Evolutionary conservation across 768 basidiomycete species (phyloP).

Genomic region (Neoboletus subvelutipes): DNA sequence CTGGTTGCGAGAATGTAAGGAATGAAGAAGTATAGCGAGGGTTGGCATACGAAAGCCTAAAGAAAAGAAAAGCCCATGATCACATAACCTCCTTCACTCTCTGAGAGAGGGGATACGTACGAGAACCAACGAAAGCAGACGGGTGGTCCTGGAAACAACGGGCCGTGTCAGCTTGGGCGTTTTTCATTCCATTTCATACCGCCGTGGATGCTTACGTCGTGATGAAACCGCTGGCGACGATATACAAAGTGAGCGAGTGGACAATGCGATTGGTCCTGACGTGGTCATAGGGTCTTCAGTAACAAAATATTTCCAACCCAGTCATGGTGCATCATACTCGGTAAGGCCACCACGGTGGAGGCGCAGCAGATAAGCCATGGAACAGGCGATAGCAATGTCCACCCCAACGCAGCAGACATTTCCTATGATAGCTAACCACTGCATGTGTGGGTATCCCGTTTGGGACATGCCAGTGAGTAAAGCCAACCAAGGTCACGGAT

Average conservation of each 20-base stretch:
- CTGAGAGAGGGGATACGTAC: not conserved
- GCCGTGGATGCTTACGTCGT: not conserved
- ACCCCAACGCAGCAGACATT: not conserved
- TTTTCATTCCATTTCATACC: not conserved
- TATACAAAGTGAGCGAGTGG: not conserved
- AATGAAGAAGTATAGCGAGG: not conserved
- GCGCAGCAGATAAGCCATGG: not conserved
- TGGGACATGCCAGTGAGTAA: not conserved
- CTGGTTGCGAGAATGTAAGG: not conserved
- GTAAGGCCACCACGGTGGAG: not conserved
- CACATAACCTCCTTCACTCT: not conserved
- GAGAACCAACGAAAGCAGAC: not conserved
- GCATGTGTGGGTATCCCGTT: not conserved
- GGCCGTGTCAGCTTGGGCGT: not conserved
- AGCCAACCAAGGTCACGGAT: not conserved
- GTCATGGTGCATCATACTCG: not conserved
- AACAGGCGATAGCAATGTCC: not conserved
- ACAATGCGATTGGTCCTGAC: not conserved
- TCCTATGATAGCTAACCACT: not conserved
- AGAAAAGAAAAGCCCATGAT: not conserved
- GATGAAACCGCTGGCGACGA: not conserved
- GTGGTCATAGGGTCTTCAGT: not conserved
- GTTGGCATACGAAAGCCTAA: not conserved
- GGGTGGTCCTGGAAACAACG: not conserved
- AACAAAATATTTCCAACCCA: not conserved